Evolutionary conservation across 345 rosid genomes (phyloP).

Genomic region (Eucalyptus rudis): DNA sequence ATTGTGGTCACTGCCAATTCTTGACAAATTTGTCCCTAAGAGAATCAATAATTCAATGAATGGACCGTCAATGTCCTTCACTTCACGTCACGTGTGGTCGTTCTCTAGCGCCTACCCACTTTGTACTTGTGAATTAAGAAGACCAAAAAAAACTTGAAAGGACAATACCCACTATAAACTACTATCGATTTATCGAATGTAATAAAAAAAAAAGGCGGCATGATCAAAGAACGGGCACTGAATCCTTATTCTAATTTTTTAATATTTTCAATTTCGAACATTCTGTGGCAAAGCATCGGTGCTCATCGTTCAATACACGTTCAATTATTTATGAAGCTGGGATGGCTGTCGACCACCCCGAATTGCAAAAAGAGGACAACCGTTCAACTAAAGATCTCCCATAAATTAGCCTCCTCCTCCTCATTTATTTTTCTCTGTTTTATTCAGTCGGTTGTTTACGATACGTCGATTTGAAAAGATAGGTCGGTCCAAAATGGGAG

Average conservation of each 20-base stretch:
- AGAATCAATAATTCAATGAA: background rate
- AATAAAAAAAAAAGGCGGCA: background rate
- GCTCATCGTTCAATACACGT: background rate
- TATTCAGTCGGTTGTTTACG: background rate
- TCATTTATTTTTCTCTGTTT: fast-evolving
- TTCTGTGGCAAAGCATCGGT: background rate
- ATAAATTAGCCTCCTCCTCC: background rate
- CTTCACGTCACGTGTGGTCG: background rate
- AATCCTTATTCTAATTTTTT: background rate
- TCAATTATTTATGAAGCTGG: background rate
- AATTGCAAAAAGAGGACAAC: background rate
- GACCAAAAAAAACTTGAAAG: background rate
- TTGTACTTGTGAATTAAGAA: fast-evolving
- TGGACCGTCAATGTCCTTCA: background rate
- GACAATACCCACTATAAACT: background rate
- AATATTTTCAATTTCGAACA: background rate
- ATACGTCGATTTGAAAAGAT: background rate
- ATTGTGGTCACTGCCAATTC: fast-evolving
- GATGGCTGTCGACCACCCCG: background rate
- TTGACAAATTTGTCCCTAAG: background rate
- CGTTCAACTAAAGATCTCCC: background rate
- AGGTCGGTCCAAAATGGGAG: background rate
- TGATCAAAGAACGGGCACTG: background rate
- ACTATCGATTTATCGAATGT: background rate
- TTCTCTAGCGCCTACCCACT: background rate